phyloP scores from a whole-genome alignment of 371 early-diverging fungal genomes.

The Caulochytrium protostelioides region DNA sequence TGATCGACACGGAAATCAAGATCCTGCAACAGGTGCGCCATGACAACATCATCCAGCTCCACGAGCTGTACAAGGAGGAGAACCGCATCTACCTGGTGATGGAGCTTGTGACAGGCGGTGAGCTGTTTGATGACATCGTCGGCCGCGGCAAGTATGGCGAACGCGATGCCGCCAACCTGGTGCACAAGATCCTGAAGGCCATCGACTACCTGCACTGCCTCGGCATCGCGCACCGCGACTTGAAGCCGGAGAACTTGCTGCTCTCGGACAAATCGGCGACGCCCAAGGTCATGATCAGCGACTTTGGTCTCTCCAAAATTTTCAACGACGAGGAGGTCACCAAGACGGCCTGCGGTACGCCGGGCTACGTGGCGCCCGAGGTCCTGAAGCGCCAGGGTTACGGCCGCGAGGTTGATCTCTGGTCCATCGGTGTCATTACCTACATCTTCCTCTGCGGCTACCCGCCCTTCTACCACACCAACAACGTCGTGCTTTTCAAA shows the following conservation, averaged over 20 bases:
- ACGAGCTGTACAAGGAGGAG: slow-evolving; percentile 50
- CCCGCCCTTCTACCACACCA: slow-evolving; percentile 70
- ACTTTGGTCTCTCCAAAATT: slow-evolving; percentile 86
- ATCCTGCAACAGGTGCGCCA: slow-evolving; percentile 55
- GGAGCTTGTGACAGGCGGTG: slow-evolving; percentile 70
- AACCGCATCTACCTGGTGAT: slow-evolving; percentile 61
- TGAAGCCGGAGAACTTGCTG: slow-evolving; percentile 70
- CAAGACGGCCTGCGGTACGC: slow-evolving; percentile 82
- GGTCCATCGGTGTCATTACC: slow-evolving; percentile 96
- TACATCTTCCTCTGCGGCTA: slow-evolving; percentile 89
- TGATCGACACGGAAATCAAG: slow-evolving; percentile 62
- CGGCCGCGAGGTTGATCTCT: slow-evolving; percentile 77
- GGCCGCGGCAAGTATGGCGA: slow-evolving; percentile 47
- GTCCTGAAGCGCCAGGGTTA: slow-evolving; percentile 55
- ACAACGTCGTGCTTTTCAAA: slow-evolving; percentile 33
- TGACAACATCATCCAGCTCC: slow-evolving; percentile 55
- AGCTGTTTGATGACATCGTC: slow-evolving; percentile 78
- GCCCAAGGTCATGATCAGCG: slow-evolving; percentile 63
- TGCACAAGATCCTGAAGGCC: slow-evolving; percentile 32
- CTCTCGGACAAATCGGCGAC: slow-evolving; percentile 31
- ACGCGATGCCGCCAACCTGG: slow-evolving; percentile 49
- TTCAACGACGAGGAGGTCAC: slow-evolving; percentile 39
- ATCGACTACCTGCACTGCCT: slow-evolving; percentile 32
- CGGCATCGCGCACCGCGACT: slow-evolving; percentile 43
- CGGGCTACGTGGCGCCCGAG: slow-evolving; percentile 93